A percentile compares a stretch with the other conserved stretches of the same genome.
phyloP scores from a whole-genome alignment of 163 green algal species.

The Prototheca wickerhamii region DNA sequence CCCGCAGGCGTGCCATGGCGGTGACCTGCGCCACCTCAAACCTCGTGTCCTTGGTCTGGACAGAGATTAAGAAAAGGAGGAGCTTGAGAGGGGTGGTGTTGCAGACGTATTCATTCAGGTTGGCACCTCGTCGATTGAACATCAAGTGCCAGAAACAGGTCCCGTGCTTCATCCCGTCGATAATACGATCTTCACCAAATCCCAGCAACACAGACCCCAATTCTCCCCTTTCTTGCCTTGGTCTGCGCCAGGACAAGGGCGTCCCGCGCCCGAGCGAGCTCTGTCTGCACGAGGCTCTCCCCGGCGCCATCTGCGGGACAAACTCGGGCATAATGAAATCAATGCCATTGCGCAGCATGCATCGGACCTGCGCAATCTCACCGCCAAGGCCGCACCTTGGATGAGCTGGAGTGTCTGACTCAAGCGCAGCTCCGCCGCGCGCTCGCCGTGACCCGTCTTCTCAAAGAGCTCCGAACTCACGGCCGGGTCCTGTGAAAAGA shows the following conservation, averaged over 20 bases:
- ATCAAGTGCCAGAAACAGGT: background rate
- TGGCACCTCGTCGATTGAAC: too few species aligned
- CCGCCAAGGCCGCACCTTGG: background rate
- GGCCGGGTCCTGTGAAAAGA: slow-evolving; percentile 8
- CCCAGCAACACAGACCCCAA: too few species aligned
- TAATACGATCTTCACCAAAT: background rate
- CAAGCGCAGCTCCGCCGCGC: slow-evolving; percentile 15
- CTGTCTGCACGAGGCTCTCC: slow-evolving; percentile 16
- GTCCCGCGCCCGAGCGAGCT: slow-evolving; percentile 15
- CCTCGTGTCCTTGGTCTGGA: slow-evolving; percentile 7
- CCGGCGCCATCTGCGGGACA: background rate
- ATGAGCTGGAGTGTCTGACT: slow-evolving; percentile 7
- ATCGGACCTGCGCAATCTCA: too few species aligned
- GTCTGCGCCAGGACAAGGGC: slow-evolving; percentile 1
- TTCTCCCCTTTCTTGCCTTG: background rate
- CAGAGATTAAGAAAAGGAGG: background rate
- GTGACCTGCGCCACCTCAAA: slow-evolving; percentile 18
- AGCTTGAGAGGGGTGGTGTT: background rate
- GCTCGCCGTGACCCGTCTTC: slow-evolving; percentile 5
- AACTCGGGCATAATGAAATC: background rate
- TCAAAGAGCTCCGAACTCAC: slow-evolving; percentile 20
- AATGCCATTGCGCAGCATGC: background rate
- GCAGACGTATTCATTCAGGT: too few species aligned
- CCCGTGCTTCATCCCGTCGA: background rate
- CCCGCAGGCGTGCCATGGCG: slow-evolving; percentile 10